Percentiles rank a stretch among this genome's conserved stretches.
Evolutionary conservation across 495 filamentous ascomycete genomes (phyloP).

Genomic region (Penicillium tannophilum): DNA sequence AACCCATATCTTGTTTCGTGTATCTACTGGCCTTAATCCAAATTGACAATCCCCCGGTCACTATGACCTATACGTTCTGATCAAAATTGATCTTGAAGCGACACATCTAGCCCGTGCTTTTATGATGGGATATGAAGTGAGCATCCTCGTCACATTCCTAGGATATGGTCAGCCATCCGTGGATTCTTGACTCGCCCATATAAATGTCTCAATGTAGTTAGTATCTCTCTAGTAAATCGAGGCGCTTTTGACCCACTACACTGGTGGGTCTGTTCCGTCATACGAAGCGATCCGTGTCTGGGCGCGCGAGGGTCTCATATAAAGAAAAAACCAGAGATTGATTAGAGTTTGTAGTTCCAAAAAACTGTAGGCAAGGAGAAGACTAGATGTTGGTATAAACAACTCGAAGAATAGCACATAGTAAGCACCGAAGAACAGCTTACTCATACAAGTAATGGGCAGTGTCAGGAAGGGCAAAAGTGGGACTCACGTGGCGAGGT

Average conservation of each 20-base stretch:
- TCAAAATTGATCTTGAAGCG: not conserved
- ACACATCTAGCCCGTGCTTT: not conserved
- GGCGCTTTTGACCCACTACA: not conserved
- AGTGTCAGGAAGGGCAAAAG: not conserved
- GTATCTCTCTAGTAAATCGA: not conserved
- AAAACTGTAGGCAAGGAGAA: too few relatives aligned
- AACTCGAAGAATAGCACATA: not conserved
- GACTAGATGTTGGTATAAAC: not conserved
- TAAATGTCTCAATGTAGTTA: not conserved
- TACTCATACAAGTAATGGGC: too few relatives aligned
- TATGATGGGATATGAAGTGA: not conserved
- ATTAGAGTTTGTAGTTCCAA: not conserved
- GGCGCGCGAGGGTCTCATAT: not conserved
- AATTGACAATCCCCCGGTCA: not conserved
- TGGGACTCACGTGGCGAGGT: constrained; percentile 20
- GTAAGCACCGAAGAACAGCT: too few relatives aligned
- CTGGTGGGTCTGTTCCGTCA: constrained; percentile 12
- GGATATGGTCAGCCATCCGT: too few relatives aligned
- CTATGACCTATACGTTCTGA: not conserved
- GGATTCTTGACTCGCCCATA: not conserved
- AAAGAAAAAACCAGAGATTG: not conserved
- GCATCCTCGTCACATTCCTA: not conserved
- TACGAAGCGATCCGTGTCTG: not conserved
- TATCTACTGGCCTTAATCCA: not conserved
- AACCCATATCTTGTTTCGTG: not conserved